Evolutionary conservation across 208 protist species (phyloP).

Genomic region (Histomonas meleagridis): DNA sequence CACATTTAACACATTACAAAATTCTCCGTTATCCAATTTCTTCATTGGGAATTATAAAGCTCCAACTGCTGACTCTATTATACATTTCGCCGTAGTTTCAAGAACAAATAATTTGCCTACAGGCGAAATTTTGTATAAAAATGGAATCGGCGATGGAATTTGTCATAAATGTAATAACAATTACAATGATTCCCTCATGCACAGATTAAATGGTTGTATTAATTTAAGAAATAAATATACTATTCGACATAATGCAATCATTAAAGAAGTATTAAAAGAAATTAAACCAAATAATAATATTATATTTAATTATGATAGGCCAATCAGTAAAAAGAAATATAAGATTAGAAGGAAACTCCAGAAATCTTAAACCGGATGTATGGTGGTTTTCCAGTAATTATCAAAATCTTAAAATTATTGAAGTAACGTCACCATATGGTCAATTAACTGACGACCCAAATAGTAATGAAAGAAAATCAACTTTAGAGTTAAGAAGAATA

Average conservation of each 20-base stretch:
- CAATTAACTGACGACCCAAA: background rate
- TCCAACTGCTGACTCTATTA: background rate
- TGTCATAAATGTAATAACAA: background rate
- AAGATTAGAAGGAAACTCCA: background rate
- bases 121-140: background rate
- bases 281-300: background rate
- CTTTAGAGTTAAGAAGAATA: background rate
- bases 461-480: background rate
- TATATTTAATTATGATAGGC: background rate
- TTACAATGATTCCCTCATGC: background rate
- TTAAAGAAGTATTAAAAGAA: background rate
- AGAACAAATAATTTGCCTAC: background rate
- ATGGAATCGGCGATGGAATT: background rate
- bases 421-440: background rate
- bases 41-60: background rate
- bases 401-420: background rate
- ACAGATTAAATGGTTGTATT: background rate
- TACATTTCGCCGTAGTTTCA: background rate
- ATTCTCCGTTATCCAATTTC: background rate
- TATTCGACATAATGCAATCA: background rate
- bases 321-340: background rate
- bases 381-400: background rate
- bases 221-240: background rate
- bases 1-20: background rate
- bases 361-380: background rate